These are phyloP conservation scores for Ceratocystis papillata DNA, from an alignment of 2,329 filamentous ascomycete genomes.

Conservation along the genomic window DNA sequence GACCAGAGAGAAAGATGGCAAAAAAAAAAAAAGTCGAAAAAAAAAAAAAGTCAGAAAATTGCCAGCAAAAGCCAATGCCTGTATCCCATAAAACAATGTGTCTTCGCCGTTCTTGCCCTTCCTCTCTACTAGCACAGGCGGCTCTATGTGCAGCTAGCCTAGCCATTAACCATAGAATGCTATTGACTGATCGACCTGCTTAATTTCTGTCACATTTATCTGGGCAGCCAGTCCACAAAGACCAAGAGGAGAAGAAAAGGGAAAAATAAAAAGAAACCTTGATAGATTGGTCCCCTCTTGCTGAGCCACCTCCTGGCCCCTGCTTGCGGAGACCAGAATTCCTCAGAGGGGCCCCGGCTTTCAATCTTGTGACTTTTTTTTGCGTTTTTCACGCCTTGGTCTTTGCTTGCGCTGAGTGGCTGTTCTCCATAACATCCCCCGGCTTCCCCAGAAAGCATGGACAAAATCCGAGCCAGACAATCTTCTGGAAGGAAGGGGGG, in stretches of 20 bases:
- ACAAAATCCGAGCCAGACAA: neutral
- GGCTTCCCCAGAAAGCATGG: conserved; percentile 8
- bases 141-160: neutral
- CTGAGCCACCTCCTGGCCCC: neutral
- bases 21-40: no score
- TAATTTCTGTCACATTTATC: neutral
- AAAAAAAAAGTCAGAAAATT: neutral
- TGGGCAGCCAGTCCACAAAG: neutral
- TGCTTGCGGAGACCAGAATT: neutral
- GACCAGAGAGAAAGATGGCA: neutral
- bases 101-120: neutral
- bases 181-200: neutral
- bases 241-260: neutral
- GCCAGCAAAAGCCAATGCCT: no score
- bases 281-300: neutral
- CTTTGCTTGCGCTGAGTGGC: neutral
- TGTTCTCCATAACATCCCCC: neutral
- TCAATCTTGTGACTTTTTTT: neutral
- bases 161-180: neutral
- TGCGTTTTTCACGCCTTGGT: neutral
- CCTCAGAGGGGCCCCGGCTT: neutral
- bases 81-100: neutral
- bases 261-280: neutral
- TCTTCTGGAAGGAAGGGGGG: neutral
- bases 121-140: neutral